A percentile compares a stretch with the other conserved stretches of the same genome.
Conservation (phyloP, 2,329 filamentous ascomycete genomes). For the Microdochium paspali region DNA sequence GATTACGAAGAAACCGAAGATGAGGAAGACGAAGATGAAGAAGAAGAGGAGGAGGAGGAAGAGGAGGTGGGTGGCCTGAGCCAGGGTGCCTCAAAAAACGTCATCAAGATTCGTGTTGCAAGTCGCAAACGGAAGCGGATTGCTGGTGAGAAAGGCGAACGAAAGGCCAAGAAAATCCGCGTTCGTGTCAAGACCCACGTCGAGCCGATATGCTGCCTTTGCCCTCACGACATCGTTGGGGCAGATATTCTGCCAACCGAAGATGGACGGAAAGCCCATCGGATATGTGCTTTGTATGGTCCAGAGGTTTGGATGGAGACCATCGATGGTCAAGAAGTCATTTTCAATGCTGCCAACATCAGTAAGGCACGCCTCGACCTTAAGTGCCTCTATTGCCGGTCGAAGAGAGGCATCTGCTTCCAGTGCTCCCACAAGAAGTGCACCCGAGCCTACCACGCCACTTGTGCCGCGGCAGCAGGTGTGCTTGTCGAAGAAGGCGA, state of each 20-base stretch:
- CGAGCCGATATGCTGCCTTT: conserved; percentile 80
- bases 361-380: conserved; percentile 81
- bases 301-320: conserved; percentile 82
- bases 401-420: conserved; percentile 91
- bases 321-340: conserved; percentile 59
- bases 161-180: conserved; percentile 67
- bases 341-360: conserved; percentile 73
- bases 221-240: conserved; percentile 79
- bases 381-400: conserved; percentile 91
- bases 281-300: conserved; percentile 81
- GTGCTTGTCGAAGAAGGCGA: conserved; percentile 84
- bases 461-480: conserved; percentile 84
- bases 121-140: conserved; percentile 61
- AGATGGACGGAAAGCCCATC: conserved; percentile 78
- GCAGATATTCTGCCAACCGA: conserved; percentile 81
- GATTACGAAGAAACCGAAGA: conserved; percentile 74
- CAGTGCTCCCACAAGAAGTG: conserved; percentile 96
- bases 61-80: conserved; percentile 62
- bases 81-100: conserved; percentile 64
- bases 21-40: conserved; percentile 58
- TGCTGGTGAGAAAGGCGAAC: conserved; percentile 29
- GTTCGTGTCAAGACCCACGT: conserved; percentile 62
- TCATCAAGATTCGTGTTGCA: conserved; percentile 40
- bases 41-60: conserved; percentile 48
- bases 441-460: conserved; percentile 85